Evolutionary conservation across 73 alveolate genomes (phyloP).

Genomic region (Tetrahymena malaccensis): DNA sequence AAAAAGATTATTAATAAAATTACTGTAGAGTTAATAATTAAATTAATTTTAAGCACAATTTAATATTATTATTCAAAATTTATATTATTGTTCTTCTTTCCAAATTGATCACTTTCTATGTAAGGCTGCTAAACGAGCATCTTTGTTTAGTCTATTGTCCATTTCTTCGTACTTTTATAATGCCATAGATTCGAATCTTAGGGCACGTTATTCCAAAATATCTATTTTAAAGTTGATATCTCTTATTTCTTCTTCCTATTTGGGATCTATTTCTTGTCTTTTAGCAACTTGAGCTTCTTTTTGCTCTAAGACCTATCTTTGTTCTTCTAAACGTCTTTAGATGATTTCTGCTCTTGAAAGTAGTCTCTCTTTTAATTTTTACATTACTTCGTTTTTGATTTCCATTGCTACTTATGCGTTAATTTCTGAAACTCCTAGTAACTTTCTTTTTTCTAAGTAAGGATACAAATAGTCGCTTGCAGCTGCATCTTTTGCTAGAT

Average conservation of each 20-base stretch:
- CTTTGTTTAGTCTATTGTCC: constrained; percentile 37
- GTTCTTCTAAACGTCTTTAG: constrained; percentile 63
- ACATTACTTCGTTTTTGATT: constrained; percentile 66
- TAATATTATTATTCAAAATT: too few relatives aligned
- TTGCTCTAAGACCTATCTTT: constrained; percentile 53
- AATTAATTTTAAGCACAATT: neutral
- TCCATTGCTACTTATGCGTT: constrained; percentile 61
- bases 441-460: constrained; percentile 54
- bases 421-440: constrained; percentile 39
- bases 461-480: constrained; percentile 69
- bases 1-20: too few relatives aligned
- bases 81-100: neutral
- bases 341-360: constrained; percentile 73
- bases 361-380: constrained; percentile 67
- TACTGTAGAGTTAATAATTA: too few relatives aligned
- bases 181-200: constrained; percentile 42
- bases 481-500: constrained; percentile 45
- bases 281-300: constrained; percentile 35
- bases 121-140: constrained; percentile 12
- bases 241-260: constrained; percentile 3
- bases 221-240: constrained; percentile 30
- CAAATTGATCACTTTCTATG: neutral
- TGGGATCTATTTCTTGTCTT: constrained; percentile 19
- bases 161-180: constrained; percentile 30
- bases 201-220: constrained; percentile 39